A percentile compares a stretch with the other conserved stretches of the same genome.
phyloP scores from a whole-genome alignment of 2,329 filamentous ascomycete species.

The Phialocephala subalpina region DNA sequence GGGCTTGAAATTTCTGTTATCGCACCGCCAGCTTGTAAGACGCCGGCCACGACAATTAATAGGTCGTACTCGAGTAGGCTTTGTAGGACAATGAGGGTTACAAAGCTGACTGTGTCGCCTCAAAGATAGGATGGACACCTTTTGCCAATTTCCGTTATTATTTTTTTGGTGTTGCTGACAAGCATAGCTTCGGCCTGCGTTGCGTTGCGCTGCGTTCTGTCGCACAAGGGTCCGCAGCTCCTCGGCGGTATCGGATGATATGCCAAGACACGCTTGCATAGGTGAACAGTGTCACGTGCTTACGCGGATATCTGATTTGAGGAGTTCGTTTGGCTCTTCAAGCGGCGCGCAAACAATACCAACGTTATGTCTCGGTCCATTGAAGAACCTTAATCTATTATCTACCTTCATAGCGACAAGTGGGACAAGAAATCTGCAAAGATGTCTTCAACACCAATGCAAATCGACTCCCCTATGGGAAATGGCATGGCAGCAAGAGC shows the following conservation, averaged over 20 bases:
- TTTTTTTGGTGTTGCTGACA: slow-evolving; percentile 16
- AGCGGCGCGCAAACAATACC: no score
- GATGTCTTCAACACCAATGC: slow-evolving; percentile 45
- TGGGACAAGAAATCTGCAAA: slow-evolving; percentile 1
- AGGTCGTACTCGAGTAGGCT: neutral
- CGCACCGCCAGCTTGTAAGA: slow-evolving; percentile 28
- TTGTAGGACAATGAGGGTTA: slow-evolving; percentile 2
- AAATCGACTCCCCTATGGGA: slow-evolving; percentile 43
- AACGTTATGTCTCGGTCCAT: neutral
- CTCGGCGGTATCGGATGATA: neutral
- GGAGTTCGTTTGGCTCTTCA: no score
- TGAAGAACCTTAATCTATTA: neutral
- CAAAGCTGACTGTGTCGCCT: slow-evolving; percentile 23
- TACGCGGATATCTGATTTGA: neutral
- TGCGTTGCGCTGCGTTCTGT: neutral
- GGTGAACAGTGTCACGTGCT: neutral
- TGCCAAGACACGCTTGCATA: neutral
- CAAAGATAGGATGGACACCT: slow-evolving; percentile 3
- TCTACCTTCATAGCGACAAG: neutral
- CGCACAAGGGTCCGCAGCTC: neutral
- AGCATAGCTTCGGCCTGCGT: slow-evolving; percentile 1
- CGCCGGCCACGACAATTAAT: slow-evolving; percentile 8
- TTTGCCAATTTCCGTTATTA: slow-evolving; percentile 10
- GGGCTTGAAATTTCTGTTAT: slow-evolving; percentile 22
- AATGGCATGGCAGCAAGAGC: slow-evolving; percentile 33